Percentiles rank a stretch among this genome's conserved stretches.
Evolutionary conservation across 495 filamentous ascomycete genomes (phyloP).

Genomic region (Lepraria neglecta): DNA sequence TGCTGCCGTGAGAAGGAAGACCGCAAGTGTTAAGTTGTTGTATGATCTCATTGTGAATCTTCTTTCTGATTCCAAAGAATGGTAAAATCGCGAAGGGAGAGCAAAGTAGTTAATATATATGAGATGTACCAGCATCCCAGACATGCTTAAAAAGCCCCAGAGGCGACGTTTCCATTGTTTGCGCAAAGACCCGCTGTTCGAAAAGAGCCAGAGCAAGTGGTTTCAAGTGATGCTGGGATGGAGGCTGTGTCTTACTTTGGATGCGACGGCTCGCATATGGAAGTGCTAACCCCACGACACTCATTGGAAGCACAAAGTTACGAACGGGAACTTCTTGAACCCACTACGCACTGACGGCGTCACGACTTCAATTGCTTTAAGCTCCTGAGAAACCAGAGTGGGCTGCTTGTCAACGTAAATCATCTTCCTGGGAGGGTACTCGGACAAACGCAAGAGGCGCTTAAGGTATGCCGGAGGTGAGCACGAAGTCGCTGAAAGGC

Average conservation of each 20-base stretch:
- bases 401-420: too few species aligned
- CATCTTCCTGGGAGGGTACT: not conserved
- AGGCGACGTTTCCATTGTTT: not conserved
- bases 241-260: not conserved
- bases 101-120: too few species aligned
- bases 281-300: not conserved
- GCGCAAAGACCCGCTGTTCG: not conserved
- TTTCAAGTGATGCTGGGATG: not conserved
- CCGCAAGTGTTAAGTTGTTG: not conserved
- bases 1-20: not conserved
- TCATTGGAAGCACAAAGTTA: too few species aligned
- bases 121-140: too few species aligned
- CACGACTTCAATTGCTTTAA: too few species aligned
- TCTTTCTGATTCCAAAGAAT: not conserved
- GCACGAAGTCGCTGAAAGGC: not conserved
- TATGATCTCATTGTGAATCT: not conserved
- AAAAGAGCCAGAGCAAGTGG: not conserved
- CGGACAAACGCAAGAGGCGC: slow-evolving; percentile 5
- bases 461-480: not conserved
- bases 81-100: too few species aligned
- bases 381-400: not conserved
- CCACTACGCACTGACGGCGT: too few species aligned
- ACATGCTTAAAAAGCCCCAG: not conserved
- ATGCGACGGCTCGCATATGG: not conserved
- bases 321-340: too few species aligned